A percentile compares a stretch with the other conserved stretches of the same genome.
Evolutionary conservation across 2,329 filamentous ascomycete species (phyloP).

Genomic region (Talaromyces sp.): DNA sequence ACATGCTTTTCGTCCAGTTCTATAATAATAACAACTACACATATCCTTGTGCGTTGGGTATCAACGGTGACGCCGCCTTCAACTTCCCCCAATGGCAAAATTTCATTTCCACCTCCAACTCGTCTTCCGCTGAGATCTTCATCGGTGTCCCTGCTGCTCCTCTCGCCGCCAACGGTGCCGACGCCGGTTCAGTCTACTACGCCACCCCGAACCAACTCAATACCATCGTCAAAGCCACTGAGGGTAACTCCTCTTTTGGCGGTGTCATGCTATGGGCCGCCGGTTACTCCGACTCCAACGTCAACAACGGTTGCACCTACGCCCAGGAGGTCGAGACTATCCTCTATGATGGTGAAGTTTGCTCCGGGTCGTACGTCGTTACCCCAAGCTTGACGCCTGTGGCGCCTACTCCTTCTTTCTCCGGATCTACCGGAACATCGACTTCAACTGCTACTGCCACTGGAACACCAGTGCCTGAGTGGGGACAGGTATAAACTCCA

Average conservation of each 20-base stretch:
- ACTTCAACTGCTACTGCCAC: conserved; percentile 7
- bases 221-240: conserved; percentile 43
- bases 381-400: conserved; percentile 14
- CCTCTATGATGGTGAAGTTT: conserved; percentile 22
- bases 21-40: conserved; percentile 51
- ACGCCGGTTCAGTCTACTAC: conserved; percentile 37
- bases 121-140: conserved; percentile 51
- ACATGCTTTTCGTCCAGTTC: conserved; percentile 56
- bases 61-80: conserved; percentile 6
- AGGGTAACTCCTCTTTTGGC: conserved; percentile 48
- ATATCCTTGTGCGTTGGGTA: conserved; percentile 28
- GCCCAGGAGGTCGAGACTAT: conserved; percentile 49
- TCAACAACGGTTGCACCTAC: conserved; percentile 43
- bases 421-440: conserved; percentile 6
- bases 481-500: conserved; percentile 14
- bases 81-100: conserved; percentile 48
- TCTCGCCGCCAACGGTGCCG: conserved; percentile 18
- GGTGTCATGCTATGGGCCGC: conserved; percentile 62
- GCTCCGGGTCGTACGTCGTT: conserved; percentile 13
- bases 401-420: conserved; percentile 15
- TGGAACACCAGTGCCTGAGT: conserved; percentile 15
- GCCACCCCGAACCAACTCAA: conserved; percentile 47
- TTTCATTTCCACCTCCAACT: conserved; percentile 36
- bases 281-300: conserved; percentile 46
- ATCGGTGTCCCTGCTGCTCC: conserved; percentile 49